Evolutionary conservation across 306 rosid species (phyloP).

Genomic region (Malus sylvestris): DNA sequence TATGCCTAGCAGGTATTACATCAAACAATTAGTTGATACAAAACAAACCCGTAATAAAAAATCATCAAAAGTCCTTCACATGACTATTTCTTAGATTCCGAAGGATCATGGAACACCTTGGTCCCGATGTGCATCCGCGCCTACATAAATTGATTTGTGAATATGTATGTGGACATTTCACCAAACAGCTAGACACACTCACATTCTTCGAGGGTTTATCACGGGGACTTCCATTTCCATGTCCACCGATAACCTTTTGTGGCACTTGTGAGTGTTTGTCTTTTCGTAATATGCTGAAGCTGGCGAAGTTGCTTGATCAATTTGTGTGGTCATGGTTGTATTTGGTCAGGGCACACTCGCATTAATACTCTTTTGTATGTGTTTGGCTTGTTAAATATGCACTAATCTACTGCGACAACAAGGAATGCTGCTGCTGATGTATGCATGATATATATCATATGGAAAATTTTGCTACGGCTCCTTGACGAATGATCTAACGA

Average conservation of each 20-base stretch:
- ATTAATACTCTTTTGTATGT: neutral
- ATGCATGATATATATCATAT: no score
- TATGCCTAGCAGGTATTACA: no score
- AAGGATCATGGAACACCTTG: no score
- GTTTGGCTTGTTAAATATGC: neutral
- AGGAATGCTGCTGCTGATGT: no score
- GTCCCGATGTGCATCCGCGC: no score
- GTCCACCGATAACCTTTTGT: neutral
- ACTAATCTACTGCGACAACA: no score
- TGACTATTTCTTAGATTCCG: no score
- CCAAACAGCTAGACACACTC: constrained; percentile 5
- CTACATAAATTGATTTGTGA: neutral
- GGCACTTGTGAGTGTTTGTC: constrained; percentile 7
- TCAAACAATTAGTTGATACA: no score
- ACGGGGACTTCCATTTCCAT: neutral
- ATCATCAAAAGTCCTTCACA: no score
- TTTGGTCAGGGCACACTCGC: constrained; percentile 17
- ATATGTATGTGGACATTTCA: constrained; percentile 19
- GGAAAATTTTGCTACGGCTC: no score
- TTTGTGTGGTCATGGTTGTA: constrained; percentile 7
- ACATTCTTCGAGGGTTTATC: constrained; percentile 3
- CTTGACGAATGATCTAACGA: no score
- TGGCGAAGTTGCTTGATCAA: neutral
- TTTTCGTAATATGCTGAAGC: neutral
- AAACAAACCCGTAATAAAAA: neutral